phyloP scores from a whole-genome alignment of 1,284 basidiomycete species.

The Tilletia horrida region DNA sequence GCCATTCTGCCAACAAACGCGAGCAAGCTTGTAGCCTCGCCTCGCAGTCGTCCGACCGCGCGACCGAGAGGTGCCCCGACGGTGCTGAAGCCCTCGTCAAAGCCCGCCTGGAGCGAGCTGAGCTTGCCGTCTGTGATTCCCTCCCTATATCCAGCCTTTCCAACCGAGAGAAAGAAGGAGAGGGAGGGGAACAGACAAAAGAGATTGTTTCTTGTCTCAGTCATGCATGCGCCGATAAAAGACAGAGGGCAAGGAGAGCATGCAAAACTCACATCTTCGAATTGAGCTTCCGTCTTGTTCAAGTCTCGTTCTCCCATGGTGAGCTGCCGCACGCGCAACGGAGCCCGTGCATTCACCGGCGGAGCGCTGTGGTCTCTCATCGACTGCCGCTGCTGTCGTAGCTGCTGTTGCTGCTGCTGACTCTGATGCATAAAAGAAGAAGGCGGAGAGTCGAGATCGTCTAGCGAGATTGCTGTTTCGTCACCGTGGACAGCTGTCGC shows the following conservation, averaged over 20 bases:
- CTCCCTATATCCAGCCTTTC: slow-evolving; percentile 77
- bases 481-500: not conserved
- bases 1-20: not conserved
- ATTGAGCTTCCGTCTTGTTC: slow-evolving; percentile 32
- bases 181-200: not conserved
- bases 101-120: slow-evolving; percentile 71
- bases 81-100: slow-evolving; percentile 71
- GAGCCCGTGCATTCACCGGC: no score
- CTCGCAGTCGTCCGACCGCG: slow-evolving; percentile 69
- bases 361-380: not conserved
- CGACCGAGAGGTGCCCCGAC: slow-evolving; percentile 72
- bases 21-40: slow-evolving; percentile 47
- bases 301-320: slow-evolving; percentile 36
- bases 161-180: not conserved
- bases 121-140: slow-evolving; percentile 82
- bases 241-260: not conserved
- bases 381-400: not conserved
- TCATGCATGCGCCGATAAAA: not conserved
- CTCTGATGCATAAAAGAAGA: not conserved
- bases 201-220: not conserved
- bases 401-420: not conserved
- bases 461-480: not conserved
- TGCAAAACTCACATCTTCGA: slow-evolving; percentile 36
- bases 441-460: no score
- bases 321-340: not conserved